These are phyloP conservation scores for Rhizopus arrhizus DNA, from an alignment of 371 early-diverging fungal species.

Conservation along the genomic window DNA sequence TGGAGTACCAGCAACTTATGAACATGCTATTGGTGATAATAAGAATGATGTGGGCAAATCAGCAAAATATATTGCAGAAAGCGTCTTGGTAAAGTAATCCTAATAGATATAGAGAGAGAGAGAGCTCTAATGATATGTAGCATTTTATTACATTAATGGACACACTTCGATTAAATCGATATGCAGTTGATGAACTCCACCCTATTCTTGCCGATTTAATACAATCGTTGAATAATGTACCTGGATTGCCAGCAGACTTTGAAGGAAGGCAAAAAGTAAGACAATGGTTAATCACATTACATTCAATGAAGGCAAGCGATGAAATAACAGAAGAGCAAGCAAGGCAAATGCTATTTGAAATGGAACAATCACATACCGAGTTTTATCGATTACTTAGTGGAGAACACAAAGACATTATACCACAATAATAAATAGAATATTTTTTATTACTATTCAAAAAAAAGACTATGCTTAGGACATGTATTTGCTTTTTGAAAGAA, in stretches of 20 bases:
- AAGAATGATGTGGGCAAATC: slow-evolving; percentile 55
- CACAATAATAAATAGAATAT: background rate
- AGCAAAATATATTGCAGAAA: slow-evolving; percentile 86
- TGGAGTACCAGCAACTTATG: slow-evolving; percentile 88
- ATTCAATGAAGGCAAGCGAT: slow-evolving; percentile 91
- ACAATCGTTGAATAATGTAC: slow-evolving; percentile 82
- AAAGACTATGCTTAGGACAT: no score
- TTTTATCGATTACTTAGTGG: slow-evolving; percentile 66
- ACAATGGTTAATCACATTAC: slow-evolving; percentile 89
- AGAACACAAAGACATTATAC: slow-evolving; percentile 32
- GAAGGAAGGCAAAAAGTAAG: slow-evolving; percentile 80
- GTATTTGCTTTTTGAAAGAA: no score
- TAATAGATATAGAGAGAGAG: slow-evolving; percentile 8
- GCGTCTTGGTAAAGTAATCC: slow-evolving; percentile 60
- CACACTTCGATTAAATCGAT: slow-evolving; percentile 80
- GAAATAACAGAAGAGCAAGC: slow-evolving; percentile 86
- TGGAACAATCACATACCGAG: slow-evolving; percentile 76
- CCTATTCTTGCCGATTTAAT: slow-evolving; percentile 89
- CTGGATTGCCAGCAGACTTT: slow-evolving; percentile 79
- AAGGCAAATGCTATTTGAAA: slow-evolving; percentile 91
- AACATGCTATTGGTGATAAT: slow-evolving; percentile 72
- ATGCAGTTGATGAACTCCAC: slow-evolving; percentile 91
- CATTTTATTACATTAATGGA: slow-evolving; percentile 94
- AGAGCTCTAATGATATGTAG: slow-evolving; percentile 27
- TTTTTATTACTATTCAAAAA: no score